phyloP scores from a whole-genome alignment of 208 protist genomes.

The Trypanosoma rangeli region DNA sequence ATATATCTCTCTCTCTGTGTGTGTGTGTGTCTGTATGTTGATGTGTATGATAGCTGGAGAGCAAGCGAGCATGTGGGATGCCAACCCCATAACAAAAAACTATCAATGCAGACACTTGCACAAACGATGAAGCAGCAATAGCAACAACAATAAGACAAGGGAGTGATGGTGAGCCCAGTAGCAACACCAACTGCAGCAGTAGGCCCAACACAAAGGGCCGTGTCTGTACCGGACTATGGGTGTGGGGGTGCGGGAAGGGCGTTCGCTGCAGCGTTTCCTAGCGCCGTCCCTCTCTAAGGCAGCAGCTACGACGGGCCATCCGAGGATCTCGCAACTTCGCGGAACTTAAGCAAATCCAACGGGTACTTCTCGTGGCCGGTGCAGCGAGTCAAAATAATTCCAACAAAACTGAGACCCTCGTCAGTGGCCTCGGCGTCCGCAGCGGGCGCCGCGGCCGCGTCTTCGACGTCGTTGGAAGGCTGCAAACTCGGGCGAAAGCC shows the following conservation, averaged over 20 bases:
- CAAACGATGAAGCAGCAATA: no score
- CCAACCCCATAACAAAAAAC: no score
- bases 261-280: no score
- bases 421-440: not conserved
- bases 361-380: conserved; percentile 46
- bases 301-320: not conserved
- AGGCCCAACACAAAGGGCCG: no score
- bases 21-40: not conserved
- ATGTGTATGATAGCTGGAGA: no score
- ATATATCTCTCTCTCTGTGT: conserved; percentile 3
- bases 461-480: not conserved
- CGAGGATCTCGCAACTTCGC: not conserved
- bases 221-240: no score
- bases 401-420: conserved; percentile 49
- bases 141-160: no score
- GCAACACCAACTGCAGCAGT: no score
- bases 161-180: no score
- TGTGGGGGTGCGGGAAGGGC: no score
- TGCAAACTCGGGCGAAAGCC: conserved; percentile 42
- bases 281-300: not conserved
- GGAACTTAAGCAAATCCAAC: conserved; percentile 8
- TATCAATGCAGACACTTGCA: no score
- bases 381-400: conserved; percentile 76
- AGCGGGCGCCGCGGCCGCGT: not conserved
- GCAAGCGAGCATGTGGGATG: no score